phyloP scores from a whole-genome alignment of 2,329 filamentous ascomycete genomes.

The Coleophoma cylindrospora region DNA sequence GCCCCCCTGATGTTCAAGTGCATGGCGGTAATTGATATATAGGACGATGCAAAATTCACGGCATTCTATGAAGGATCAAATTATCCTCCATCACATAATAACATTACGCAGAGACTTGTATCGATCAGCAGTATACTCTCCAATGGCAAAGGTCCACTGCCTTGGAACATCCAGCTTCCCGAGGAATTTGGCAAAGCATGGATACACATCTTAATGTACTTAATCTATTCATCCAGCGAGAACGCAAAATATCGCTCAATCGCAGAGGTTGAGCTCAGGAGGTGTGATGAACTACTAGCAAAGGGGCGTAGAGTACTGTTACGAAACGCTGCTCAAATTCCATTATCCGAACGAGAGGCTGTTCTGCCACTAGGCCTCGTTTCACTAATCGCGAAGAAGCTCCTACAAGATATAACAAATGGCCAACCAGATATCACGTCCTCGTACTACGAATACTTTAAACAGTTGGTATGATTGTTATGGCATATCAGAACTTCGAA shows the following conservation, averaged over 20 bases:
- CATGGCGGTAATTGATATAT: not conserved
- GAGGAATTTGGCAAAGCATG: not conserved
- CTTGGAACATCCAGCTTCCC: not conserved
- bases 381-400: not conserved
- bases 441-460: not conserved
- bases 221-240: not conserved
- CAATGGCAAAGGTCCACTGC: not conserved
- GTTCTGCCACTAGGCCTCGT: not conserved
- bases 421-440: not conserved
- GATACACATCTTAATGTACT: not conserved
- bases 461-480: not conserved
- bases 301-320: not conserved
- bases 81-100: too few species aligned
- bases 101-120: not conserved
- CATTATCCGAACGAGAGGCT: not conserved
- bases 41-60: not conserved
- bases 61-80: not conserved
- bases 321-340: not conserved
- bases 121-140: not conserved
- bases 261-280: not conserved
- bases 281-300: not conserved
- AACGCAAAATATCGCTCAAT: not conserved
- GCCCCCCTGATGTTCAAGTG: not conserved
- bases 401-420: not conserved
- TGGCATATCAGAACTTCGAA: too few species aligned